Base-by-base conservation (phyloP, 169 alveolate species). In the Cryptosporidium felis region DNA sequence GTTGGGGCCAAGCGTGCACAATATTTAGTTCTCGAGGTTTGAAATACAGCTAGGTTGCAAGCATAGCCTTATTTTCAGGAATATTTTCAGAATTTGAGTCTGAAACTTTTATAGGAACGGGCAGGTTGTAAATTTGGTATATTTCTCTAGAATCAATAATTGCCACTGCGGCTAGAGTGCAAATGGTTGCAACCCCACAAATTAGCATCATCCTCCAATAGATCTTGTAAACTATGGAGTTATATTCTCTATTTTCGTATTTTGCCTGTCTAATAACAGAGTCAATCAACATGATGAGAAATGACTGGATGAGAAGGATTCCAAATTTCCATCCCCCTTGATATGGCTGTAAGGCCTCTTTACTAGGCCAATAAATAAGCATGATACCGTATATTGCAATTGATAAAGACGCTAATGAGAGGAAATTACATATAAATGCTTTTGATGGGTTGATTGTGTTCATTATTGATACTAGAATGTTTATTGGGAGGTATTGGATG, bases 271-370 rank as follows among this genome's bases (percentile, higher is more conserved):
- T 74, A 18, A 56, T 74, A 21, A 74, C 26, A 18, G 67, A 53
- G 23, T 74, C 85, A 21, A 74, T 40, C 1, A 74, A 41, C 12
- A 74, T 49, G 9, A 74, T 74, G n/a, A 32, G 26, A 5, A 56
- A 21, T 26, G 85, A 53, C 4, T 36, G 65, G 23, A 53, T 34
- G 2, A 74, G 21, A 32, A 74, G 59, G 3, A 74, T 49, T 12
- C 85, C 85, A 53, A 74, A 56, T 16, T 74, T 74, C 85, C 85
- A 74, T 14, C 85, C 85, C 1, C 85, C 85, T 26, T 74, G 85
- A 53, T 74, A 74, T 34, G 85, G 85, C n/a, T 47, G 85, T 0
- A 74, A 44, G 10, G 85, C 85, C 5, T 74, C 85, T 34, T 56
- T 74, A 36, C 85, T 74, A 4, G 85, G 85, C 85, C 85, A 74